Evolutionary conservation across 257 asterid genomes (phyloP).

Genomic region (Anisodus acutangulus): DNA sequence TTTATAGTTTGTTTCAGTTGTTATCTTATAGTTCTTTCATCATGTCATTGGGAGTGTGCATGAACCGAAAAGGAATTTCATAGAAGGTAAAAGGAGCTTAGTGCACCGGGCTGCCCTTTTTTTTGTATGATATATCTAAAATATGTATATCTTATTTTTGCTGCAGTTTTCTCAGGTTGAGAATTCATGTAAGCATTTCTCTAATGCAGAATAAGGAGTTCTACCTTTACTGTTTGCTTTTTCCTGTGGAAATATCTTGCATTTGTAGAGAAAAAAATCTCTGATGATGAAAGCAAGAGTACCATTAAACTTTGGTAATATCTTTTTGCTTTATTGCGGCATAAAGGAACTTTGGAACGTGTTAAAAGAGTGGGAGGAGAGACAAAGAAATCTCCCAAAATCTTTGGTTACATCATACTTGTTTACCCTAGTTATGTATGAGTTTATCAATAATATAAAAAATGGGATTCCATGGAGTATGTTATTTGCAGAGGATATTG

Average conservation of each 20-base stretch:
- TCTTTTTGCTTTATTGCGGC: neutral
- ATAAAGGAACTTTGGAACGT: neutral
- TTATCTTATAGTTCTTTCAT: neutral
- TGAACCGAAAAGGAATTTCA: neutral
- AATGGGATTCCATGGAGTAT: neutral
- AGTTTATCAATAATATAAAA: neutral
- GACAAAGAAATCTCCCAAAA: neutral
- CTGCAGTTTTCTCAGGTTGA: neutral
- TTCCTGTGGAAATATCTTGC: neutral
- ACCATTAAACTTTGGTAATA: conserved; percentile 9
- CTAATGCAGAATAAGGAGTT: conserved; percentile 7
- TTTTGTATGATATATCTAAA: neutral
- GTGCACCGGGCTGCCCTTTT: too few relatives aligned
- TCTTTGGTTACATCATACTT: neutral
- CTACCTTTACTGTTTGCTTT: neutral
- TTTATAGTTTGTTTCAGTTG: conserved; percentile 34
- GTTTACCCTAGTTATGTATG: neutral
- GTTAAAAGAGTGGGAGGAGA: neutral
- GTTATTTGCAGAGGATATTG: neutral
- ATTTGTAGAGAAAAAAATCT: conserved; percentile 19
- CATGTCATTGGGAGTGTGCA: neutral
- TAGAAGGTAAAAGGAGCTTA: neutral
- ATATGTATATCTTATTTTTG: neutral
- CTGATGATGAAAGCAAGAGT: neutral
- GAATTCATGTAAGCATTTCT: conserved; percentile 2